phyloP scores from a whole-genome alignment of 2,329 filamentous ascomycete genomes.

The Colletotrichum godetiae region DNA sequence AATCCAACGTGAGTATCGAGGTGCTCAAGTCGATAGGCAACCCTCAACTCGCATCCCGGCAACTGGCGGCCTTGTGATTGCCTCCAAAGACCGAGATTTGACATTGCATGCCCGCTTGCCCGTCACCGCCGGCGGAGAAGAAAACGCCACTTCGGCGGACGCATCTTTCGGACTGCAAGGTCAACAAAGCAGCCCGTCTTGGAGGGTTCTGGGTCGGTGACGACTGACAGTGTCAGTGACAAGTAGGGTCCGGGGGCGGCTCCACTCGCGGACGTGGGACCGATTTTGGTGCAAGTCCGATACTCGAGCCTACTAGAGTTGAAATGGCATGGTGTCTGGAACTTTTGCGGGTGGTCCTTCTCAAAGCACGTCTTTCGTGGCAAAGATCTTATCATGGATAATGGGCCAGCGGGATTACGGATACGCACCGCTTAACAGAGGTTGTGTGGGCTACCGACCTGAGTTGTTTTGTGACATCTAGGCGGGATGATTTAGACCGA shows the following conservation, averaged over 20 bases:
- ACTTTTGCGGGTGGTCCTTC: too few species aligned
- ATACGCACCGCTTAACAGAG: not conserved
- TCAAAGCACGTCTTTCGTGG: not conserved
- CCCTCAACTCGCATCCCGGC: too few species aligned
- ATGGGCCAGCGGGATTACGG: not conserved
- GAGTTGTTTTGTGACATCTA: not conserved
- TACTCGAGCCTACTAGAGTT: not conserved
- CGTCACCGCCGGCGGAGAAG: not conserved
- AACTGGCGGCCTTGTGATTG: not conserved
- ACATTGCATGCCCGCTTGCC: not conserved
- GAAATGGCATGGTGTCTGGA: not conserved
- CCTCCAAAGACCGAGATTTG: not conserved
- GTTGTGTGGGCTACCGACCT: not conserved
- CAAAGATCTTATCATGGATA: not conserved
- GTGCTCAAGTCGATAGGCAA: not conserved
- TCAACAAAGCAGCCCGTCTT: not conserved
- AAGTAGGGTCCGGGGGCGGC: not conserved
- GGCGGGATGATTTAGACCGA: not conserved
- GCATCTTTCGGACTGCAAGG: not conserved
- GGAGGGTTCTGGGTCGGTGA: too few species aligned
- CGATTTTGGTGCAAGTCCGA: not conserved
- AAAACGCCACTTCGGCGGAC: not conserved
- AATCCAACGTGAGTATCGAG: not conserved
- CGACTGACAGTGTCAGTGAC: too few species aligned
- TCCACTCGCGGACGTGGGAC: not conserved